Base-by-base conservation (phyloP, 2,329 filamentous ascomycete species). In the Geosmithia putterillii region DNA sequence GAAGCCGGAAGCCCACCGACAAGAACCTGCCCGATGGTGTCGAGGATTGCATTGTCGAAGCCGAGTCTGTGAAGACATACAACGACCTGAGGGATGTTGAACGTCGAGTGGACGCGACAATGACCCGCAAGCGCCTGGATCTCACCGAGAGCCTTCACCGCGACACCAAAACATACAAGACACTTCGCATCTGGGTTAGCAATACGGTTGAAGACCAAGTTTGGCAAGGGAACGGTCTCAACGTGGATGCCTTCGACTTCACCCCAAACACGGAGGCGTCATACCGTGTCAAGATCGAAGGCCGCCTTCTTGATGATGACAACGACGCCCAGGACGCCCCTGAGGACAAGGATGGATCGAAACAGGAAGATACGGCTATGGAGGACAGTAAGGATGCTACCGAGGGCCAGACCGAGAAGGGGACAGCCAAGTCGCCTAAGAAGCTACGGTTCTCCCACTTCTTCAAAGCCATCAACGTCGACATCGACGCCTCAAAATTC, bases 201-300 rank as follows among this genome's bases (percentile, higher is more conserved):
- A 98, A 98, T 63, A 95, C 88, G 1, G 87, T 83, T 28, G 87
- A 95, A 61, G 86, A 92, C 56, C 92, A 98, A 64, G 81, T 84
- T 25, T 96, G 92, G 92, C 92, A 98, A 64, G 74, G 71, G 35
- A 76, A 72, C 52, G 70, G 69, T 36, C 68, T 83, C 47, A 81
- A 81, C 47, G 74, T 81, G 10, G 81, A 90, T 57, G 77, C 76
- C 32, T 92, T 92, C 50, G 88, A 94, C 57, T 89, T 94, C 55
- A 81, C 79, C 43, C 79, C 81, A 42, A 86, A 79, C 49, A 73
- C 76, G 51, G 83, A 88, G 52, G 83, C 86, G 2, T 84, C 81
- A 10, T 98, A 89, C 60, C 79, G 82, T 45, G 86, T 98, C 51
- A 94, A 89, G 66, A 90, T 98, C 48, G 86, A 95, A 63, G 92